Evolutionary conservation across 345 rosid species (phyloP).

Genomic region (Turnera subulata): DNA sequence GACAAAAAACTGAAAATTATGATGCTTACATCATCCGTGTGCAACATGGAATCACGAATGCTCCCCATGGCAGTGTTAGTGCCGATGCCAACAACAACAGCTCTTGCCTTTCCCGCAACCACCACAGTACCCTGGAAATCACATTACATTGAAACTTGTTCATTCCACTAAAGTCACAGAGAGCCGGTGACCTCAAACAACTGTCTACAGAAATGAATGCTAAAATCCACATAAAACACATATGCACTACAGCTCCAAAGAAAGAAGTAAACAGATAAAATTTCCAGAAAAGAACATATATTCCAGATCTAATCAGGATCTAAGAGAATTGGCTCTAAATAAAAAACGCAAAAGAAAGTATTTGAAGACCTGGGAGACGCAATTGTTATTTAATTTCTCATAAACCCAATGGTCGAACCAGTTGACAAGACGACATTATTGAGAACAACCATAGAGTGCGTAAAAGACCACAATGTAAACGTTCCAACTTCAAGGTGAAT

Average conservation of each 20-base stretch:
- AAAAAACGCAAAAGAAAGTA: not conserved
- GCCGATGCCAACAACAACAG: constrained; percentile 91
- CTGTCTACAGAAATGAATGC: too few relatives aligned
- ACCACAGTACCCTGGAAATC: constrained; percentile 89
- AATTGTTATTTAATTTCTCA: too few relatives aligned
- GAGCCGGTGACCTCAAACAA: too few relatives aligned
- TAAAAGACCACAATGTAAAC: too few relatives aligned
- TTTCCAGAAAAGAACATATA: not conserved
- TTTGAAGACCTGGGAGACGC: too few relatives aligned
- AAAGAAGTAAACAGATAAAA: not conserved
- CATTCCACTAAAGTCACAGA: not conserved
- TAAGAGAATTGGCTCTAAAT: not conserved
- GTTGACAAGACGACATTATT: too few relatives aligned
- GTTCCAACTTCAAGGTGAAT: too few relatives aligned
- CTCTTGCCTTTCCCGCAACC: constrained; percentile 93
- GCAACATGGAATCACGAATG: constrained; percentile 96
- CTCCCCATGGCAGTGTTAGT: constrained; percentile 98
- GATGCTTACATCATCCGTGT: constrained; percentile 73
- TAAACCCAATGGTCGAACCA: too few relatives aligned
- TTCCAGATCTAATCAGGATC: too few relatives aligned
- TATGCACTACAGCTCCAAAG: not conserved
- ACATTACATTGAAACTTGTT: constrained; percentile 16
- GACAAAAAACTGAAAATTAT: constrained; percentile 9
- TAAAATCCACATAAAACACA: not conserved
- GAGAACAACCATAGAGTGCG: too few relatives aligned